Conservation (phyloP, 768 basidiomycete genomes). For the Lactifluus hygrophoroides region DNA sequence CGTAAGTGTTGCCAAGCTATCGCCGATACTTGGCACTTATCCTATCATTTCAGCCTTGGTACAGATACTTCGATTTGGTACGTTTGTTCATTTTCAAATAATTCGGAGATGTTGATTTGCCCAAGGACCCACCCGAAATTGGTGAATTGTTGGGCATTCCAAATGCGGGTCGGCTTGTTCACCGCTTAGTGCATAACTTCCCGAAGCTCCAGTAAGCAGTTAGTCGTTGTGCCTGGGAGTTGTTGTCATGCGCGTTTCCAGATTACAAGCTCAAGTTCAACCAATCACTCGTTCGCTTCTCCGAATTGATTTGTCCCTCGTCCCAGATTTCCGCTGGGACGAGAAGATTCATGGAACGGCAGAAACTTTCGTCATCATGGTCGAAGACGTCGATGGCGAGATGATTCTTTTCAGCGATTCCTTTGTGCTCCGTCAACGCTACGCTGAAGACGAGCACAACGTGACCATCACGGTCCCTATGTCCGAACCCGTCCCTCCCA, state of each 20-base stretch:
- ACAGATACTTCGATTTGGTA: constrained; percentile 89
- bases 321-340: constrained; percentile 98
- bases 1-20: constrained; percentile 38
- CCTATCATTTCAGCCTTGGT: constrained; percentile 66
- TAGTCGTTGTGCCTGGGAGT: neutral
- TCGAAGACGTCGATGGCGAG: constrained; percentile 97
- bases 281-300: constrained; percentile 92
- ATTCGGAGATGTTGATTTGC: neutral
- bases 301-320: constrained; percentile 86
- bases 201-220: constrained; percentile 77
- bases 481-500: constrained; percentile 95
- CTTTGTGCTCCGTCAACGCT: constrained; percentile 86
- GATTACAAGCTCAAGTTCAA: constrained; percentile 90
- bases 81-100: constrained; percentile 13
- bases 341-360: constrained; percentile 84
- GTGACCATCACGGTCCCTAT: constrained; percentile 93
- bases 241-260: constrained; percentile 24
- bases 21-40: neutral
- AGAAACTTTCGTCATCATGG: constrained; percentile 87
- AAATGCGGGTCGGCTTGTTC: constrained; percentile 86
- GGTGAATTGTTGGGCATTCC: constrained; percentile 92
- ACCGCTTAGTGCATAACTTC: constrained; percentile 91
- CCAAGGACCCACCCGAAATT: constrained; percentile 73
- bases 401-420: constrained; percentile 91
- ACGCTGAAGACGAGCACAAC: constrained; percentile 89